Evolutionary conservation across 768 basidiomycete species (phyloP).

Genomic region (Mrakia gelida): DNA sequence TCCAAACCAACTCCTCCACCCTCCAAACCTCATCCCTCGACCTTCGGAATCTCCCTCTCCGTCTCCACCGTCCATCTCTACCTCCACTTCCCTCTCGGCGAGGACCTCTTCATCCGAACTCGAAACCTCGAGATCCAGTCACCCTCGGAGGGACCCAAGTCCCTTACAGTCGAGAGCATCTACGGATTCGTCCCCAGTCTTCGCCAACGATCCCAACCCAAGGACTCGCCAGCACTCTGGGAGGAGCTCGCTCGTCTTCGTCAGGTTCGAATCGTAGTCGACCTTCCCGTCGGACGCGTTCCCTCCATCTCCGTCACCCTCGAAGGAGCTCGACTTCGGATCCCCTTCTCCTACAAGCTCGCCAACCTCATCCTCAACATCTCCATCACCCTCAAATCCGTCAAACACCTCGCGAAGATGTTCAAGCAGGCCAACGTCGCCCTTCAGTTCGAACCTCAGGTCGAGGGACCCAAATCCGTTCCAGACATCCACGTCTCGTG

Average conservation of each 20-base stretch:
- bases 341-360: slow-evolving; percentile 73
- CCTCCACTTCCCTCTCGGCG: slow-evolving; percentile 44
- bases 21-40: slow-evolving; percentile 34
- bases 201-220: neutral
- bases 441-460: slow-evolving; percentile 58
- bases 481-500: slow-evolving; percentile 61
- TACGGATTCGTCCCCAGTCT: slow-evolving; percentile 58
- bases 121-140: slow-evolving; percentile 33
- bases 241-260: slow-evolving; percentile 66
- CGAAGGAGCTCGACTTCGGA: slow-evolving; percentile 65
- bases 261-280: slow-evolving; percentile 51
- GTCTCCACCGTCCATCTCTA: slow-evolving; percentile 14
- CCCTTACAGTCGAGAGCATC: slow-evolving; percentile 46
- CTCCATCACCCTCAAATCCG: slow-evolving; percentile 63
- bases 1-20: slow-evolving; percentile 33
- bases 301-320: slow-evolving; percentile 52
- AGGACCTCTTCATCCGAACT: slow-evolving; percentile 41
- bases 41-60: slow-evolving; percentile 38
- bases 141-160: slow-evolving; percentile 39
- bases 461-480: slow-evolving; percentile 67
- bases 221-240: slow-evolving; percentile 53
- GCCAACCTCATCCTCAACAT: slow-evolving; percentile 70
- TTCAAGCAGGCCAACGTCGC: slow-evolving; percentile 54
- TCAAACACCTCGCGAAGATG: slow-evolving; percentile 63
- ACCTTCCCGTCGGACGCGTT: slow-evolving; percentile 42